Conservation (phyloP, 192 early-diverging fungal genomes). For the Coemansia sp. region DNA sequence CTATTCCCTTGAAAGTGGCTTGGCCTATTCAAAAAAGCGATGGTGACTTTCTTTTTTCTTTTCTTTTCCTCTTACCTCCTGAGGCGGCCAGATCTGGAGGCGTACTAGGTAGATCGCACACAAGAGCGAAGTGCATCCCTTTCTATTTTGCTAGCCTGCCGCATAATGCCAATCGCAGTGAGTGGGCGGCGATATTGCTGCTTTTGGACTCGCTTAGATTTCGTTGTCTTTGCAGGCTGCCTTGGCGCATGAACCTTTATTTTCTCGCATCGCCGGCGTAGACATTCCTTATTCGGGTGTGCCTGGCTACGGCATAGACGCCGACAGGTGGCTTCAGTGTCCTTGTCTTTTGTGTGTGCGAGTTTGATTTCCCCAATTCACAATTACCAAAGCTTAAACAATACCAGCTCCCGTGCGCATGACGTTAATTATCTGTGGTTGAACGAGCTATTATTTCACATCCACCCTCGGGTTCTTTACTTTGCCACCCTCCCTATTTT, state of each 20-base stretch:
- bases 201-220: background rate
- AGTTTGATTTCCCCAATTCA: constrained; percentile 1
- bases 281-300: background rate
- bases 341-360: background rate
- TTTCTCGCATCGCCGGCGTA: background rate
- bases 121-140: background rate
- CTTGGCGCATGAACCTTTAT: background rate
- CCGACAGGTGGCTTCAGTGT: background rate
- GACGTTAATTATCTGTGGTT: background rate
- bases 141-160: background rate
- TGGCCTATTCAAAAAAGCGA: background rate
- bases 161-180: background rate
- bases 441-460: background rate
- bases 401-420: background rate
- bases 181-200: background rate
- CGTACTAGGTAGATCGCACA: background rate
- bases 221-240: background rate
- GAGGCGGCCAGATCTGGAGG: background rate
- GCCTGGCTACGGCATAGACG: background rate
- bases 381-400: background rate
- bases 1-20: background rate
- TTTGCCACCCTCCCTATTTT: background rate
- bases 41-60: background rate
- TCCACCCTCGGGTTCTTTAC: background rate
- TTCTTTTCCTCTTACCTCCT: background rate